Base-by-base conservation (phyloP, 331 rosid species). In the Malus hybrid region DNA sequence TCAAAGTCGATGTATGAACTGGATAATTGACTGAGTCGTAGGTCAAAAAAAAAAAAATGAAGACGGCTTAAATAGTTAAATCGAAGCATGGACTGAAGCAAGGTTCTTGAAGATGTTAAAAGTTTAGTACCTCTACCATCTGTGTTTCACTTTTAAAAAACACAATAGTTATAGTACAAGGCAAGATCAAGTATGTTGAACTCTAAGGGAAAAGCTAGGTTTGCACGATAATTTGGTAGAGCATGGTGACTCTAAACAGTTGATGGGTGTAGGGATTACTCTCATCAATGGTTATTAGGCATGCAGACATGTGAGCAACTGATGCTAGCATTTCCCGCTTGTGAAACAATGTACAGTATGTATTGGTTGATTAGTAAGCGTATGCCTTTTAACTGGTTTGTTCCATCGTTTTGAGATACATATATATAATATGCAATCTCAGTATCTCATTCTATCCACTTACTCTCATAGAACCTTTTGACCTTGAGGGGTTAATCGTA, bases 391-490 rank as follows among this genome's bases (percentile, higher is more conserved):
- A 54, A 16, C 42, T 70, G 12, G 44, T 32, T 54, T 70, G 29
- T 3, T 19, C 60, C 44, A 7, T 46, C 36, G 4, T 72, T 71
- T 60, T 61, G 28, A 59, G 76, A 60, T 59, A 4, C 32, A 39
- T 59, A 15, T 63, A 59, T 59, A 59, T 59, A 36, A 57, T 24
- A 5, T 16, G 76, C 67, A 72, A 59, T 72, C 68, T 22, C 39
- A 59, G 16, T 24, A 72, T 12, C 65, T 28, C 34, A 24, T 59
- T 36, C 2, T 24, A 22, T 39, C 57, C n/a, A 83, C 88, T 82
- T 80, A 89, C 97, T 77, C 93, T 65, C 95, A 91, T 91, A 59
- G 93, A 88, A 16, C 88, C 87, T 71, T 85, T 83, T 3, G 76
- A 71, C 65, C 63, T 81, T 24, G 91, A 77, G 48, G 90, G 67